Evolutionary conservation across 106 monocot species (phyloP).

Genomic region (Acanthochlamys bracteata): DNA sequence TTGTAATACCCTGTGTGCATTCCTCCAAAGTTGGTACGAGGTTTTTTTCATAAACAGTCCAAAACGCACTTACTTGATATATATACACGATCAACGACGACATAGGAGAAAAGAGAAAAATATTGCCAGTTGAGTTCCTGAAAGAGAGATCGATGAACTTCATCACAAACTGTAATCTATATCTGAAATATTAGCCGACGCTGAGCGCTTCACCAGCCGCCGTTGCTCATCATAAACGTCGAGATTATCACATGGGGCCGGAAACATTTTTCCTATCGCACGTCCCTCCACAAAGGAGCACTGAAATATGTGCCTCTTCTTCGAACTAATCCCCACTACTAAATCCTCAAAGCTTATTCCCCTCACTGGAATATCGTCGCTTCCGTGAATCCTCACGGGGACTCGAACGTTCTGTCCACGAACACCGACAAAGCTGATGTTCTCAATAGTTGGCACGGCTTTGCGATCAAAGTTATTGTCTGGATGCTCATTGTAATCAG

Average conservation of each 20-base stretch:
- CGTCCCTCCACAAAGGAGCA: constrained; percentile 51
- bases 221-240: constrained; percentile 46
- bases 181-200: constrained; percentile 22
- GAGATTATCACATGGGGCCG: constrained; percentile 51
- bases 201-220: constrained; percentile 21
- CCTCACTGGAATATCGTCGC: constrained; percentile 41
- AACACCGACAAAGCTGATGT: constrained; percentile 30
- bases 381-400: constrained; percentile 50
- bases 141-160: background rate
- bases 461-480: constrained; percentile 34
- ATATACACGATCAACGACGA: too few species aligned
- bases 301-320: constrained; percentile 40
- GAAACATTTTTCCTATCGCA: constrained; percentile 30
- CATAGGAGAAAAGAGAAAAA: too few species aligned
- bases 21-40: too few species aligned
- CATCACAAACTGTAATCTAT: constrained; percentile 37
- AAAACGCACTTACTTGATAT: too few species aligned
- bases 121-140: too few species aligned
- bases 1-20: too few species aligned
- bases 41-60: too few species aligned
- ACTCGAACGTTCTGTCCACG: constrained; percentile 34
- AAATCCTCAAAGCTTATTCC: constrained; percentile 35
- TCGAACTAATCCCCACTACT: constrained; percentile 19
- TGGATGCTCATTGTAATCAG: constrained; percentile 56
- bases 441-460: constrained; percentile 30